Percentiles rank a stretch among this genome's conserved stretches.
Evolutionary conservation across 1,284 basidiomycete species (phyloP).

Genomic region (Ustilago nuda): DNA sequence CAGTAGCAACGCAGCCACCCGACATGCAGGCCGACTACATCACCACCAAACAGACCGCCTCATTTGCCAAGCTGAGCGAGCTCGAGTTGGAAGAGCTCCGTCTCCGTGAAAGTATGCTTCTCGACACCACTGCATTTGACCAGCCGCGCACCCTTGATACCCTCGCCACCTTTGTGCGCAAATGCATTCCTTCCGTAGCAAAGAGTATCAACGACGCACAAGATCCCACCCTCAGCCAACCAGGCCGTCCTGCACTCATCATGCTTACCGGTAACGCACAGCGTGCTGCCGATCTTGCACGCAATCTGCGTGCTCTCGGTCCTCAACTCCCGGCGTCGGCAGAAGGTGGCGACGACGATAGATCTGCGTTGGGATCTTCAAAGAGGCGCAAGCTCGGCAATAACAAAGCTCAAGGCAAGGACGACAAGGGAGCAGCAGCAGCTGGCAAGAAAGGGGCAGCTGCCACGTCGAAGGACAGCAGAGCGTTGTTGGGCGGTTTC

Average conservation of each 20-base stretch:
- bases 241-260: slow-evolving; percentile 49
- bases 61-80: slow-evolving; percentile 57
- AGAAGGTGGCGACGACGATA: slow-evolving; percentile 19
- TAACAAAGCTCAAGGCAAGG: slow-evolving; percentile 9
- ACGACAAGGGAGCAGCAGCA: slow-evolving; percentile 9
- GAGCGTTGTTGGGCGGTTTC: slow-evolving; percentile 32
- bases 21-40: slow-evolving; percentile 65
- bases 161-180: slow-evolving; percentile 47
- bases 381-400: slow-evolving; percentile 34
- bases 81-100: slow-evolving; percentile 61
- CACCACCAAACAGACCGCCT: slow-evolving; percentile 42
- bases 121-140: slow-evolving; percentile 46
- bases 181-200: slow-evolving; percentile 35
- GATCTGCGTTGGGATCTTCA: slow-evolving; percentile 20
- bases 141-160: slow-evolving; percentile 31
- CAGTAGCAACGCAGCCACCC: slow-evolving; percentile 47
- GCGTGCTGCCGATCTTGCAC: slow-evolving; percentile 60
- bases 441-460: slow-evolving; percentile 18
- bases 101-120: slow-evolving; percentile 44
- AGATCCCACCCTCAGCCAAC: slow-evolving; percentile 18
- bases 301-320: slow-evolving; percentile 46
- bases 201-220: slow-evolving; percentile 27
- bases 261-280: slow-evolving; percentile 64
- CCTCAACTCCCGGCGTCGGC: slow-evolving; percentile 24
- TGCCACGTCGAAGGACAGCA: slow-evolving; percentile 18